Base-by-base conservation (phyloP, 164 flowering plant species). In the Vitis rupestris region DNA sequence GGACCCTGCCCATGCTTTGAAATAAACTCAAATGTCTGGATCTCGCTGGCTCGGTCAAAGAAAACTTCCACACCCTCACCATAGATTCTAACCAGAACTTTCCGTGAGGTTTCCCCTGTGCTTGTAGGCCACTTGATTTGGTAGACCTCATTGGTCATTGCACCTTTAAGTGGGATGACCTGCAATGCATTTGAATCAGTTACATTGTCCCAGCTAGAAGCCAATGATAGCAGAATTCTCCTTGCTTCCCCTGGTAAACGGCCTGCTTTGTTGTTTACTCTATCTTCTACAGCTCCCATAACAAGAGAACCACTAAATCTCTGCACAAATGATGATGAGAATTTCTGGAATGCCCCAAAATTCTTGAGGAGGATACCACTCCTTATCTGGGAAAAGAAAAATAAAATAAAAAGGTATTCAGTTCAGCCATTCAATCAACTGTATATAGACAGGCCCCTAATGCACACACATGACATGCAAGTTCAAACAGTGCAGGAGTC, bases 61-160 rank as follows among this genome's bases (percentile, higher is more conserved):
- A 92, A 92, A 11, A 90, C 76, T 0, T 89, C 96, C 50, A 92
- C 96, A 10, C 98, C 98, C 68, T 88, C 86, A 15, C 98, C 96
- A 59, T 90, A 92, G 30, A 92, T 75, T 79, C 96, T 81, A 51
- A 92, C 84, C 63, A 92, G 61, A 66, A 92, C 94, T 75, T 86
- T 87, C 19, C 84, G 71, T 0, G 88, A 75, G 2, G 67, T 62
- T 12, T 69, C 60, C 13, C 70, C 87, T n/a, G 70, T 59, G 44
- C 67, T 73, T 13, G 91, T 76, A 3, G 82, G 83, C 98, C 94
- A 92, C 65, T 81, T 85, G 72, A 90, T 89, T 72, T 90, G 86
- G 69, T 77, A 92, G 9, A 92, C 94, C 79, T 89, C 80, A 70
- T 92, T 92, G 23, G 98, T 90, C 98, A 92, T 87, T n/a, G 98